These are phyloP conservation scores for Cutaneotrichosporon cyanovorans DNA, from an alignment of 1,284 basidiomycete genomes.

Conservation along the genomic window DNA sequence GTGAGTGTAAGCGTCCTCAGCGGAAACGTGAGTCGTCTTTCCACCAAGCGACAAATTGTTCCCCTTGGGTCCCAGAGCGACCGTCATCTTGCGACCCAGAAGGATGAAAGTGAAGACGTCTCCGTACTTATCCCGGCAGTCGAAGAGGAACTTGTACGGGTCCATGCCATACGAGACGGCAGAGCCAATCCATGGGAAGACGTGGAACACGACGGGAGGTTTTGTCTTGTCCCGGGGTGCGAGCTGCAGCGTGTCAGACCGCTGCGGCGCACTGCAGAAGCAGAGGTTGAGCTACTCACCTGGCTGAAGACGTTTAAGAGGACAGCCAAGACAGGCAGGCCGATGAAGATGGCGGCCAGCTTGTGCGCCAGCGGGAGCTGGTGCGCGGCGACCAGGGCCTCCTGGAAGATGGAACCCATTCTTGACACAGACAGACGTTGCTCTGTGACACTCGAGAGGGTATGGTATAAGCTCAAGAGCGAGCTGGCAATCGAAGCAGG, in stretches of 20 bases:
- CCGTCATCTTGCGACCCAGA: constrained; percentile 81
- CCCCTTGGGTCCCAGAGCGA: constrained; percentile 83
- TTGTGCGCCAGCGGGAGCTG: constrained; percentile 10
- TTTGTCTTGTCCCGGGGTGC: constrained; percentile 54
- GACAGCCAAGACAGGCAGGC: constrained; percentile 45
- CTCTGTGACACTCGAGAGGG: too few species aligned
- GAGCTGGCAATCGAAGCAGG: too few species aligned
- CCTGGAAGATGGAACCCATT: too few species aligned
- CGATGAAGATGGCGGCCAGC: constrained; percentile 36
- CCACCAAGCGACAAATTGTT: constrained; percentile 94
- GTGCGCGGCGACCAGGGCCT: constrained; percentile 49
- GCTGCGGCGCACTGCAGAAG: too few species aligned
- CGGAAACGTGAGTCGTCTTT: constrained; percentile 82
- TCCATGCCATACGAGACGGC: constrained; percentile 71
- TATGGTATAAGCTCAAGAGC: too few species aligned
- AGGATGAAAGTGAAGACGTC: constrained; percentile 91
- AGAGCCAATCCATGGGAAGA: constrained; percentile 67
- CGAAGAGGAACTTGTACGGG: constrained; percentile 66
- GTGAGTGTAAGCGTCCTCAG: constrained; percentile 95
- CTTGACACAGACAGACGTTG: too few species aligned
- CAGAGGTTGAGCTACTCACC: too few species aligned
- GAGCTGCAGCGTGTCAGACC: too few species aligned
- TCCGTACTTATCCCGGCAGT: constrained; percentile 66
- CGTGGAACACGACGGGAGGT: constrained; percentile 72
- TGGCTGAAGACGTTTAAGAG: constrained; percentile 57